A percentile compares a stretch with the other conserved stretches of the same genome.
phyloP scores from a whole-genome alignment of 176 grass and related monocot genomes.

The Rhipidocladum racemiflorum region DNA sequence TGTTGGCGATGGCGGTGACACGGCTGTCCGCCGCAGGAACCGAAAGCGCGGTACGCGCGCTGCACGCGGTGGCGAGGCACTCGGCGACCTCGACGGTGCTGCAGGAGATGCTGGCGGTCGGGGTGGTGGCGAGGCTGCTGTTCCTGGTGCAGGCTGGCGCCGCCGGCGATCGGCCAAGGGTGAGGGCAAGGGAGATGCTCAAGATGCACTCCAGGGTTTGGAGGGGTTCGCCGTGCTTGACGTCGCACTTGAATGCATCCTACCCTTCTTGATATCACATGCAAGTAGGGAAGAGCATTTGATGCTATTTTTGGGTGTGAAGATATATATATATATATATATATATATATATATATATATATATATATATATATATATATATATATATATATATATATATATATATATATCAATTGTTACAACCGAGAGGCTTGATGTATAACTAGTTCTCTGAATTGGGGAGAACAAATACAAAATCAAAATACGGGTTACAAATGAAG shows the following conservation, averaged over 20 bases:
- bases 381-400: too few species aligned
- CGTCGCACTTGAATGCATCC: conserved; percentile 42
- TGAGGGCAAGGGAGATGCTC: conserved; percentile 74
- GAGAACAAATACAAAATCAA: background rate
- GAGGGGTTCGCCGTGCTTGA: conserved; percentile 75
- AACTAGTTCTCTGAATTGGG: background rate
- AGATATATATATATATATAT: too few species aligned
- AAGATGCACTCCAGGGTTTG: conserved; percentile 76
- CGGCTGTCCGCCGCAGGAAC: conserved; percentile 50
- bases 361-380: too few species aligned
- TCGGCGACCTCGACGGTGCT: conserved; percentile 48
- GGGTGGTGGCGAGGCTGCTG: conserved; percentile 59
- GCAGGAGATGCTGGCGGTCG: conserved; percentile 81
- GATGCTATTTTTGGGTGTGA: conserved; percentile 24
- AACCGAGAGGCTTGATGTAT: background rate
- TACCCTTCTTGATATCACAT: conserved; percentile 71
- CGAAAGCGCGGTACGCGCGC: conserved; percentile 52
- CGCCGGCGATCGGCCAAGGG: conserved; percentile 41
- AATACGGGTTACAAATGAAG: background rate
- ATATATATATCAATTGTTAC: conserved; percentile 30
- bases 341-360: too few species aligned
- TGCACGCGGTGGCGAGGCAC: conserved; percentile 60
- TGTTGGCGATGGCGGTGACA: conserved; percentile 45
- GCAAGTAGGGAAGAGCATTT: background rate
- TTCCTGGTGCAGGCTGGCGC: conserved; percentile 65